These are phyloP conservation scores for Pseudoperonospora humuli DNA, from an alignment of 352 stramenopile genomes.

Conservation along the genomic window DNA sequence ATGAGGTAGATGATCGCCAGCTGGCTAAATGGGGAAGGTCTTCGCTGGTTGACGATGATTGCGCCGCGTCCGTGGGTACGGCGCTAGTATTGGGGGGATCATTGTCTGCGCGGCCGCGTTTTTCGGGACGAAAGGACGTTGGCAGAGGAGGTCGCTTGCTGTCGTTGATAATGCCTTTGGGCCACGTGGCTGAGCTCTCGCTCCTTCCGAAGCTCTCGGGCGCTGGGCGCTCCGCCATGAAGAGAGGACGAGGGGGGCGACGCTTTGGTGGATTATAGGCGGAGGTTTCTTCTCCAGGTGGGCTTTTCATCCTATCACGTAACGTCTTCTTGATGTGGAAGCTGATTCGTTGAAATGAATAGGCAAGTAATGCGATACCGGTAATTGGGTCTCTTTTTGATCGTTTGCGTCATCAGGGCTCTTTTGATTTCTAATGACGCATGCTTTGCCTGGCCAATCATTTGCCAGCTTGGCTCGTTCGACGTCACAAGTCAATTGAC, in stretches of 20 bases:
- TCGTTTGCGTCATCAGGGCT: too few relatives aligned
- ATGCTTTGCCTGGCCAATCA: conserved; percentile 9
- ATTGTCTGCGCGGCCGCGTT: conserved; percentile 27
- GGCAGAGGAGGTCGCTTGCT: conserved; percentile 43
- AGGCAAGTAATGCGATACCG: neutral
- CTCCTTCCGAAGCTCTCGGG: conserved; percentile 11
- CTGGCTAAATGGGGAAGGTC: conserved; percentile 29
- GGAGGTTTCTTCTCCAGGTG: too few relatives aligned
- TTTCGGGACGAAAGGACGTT: conserved; percentile 36
- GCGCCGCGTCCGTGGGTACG: conserved; percentile 11
- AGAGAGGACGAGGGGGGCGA: conserved; percentile 4
- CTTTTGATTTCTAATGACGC: too few relatives aligned
- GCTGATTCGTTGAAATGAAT: neutral
- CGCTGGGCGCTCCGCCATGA: conserved; percentile 17
- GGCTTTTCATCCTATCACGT: conserved; percentile 7
- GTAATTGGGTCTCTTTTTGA: too few relatives aligned
- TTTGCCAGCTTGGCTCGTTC: conserved; percentile 11
- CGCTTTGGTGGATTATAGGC: conserved; percentile 13
- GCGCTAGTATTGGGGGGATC: neutral
- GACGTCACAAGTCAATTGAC: conserved; percentile 2
- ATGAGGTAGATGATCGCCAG: conserved; percentile 27
- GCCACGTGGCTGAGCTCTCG: conserved; percentile 21
- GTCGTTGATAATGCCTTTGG: conserved; percentile 25
- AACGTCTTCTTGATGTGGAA: neutral
- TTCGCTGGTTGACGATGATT: neutral